Evolutionary conservation across 371 early-diverging fungal species (phyloP).

Genomic region (Fennellomyces sp.): DNA sequence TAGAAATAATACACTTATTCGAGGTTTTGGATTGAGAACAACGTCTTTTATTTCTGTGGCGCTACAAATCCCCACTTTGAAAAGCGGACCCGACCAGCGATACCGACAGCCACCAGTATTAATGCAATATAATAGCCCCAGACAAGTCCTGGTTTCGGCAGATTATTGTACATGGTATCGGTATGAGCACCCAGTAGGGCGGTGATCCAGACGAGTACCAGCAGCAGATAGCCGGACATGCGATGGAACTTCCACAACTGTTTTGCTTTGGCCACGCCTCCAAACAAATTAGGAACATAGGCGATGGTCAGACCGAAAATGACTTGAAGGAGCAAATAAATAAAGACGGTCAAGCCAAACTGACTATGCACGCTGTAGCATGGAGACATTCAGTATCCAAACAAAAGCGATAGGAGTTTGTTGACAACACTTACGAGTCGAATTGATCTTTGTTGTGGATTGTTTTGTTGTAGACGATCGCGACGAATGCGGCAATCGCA

Average conservation of each 20-base stretch:
- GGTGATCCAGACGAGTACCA: slow-evolving; percentile 28
- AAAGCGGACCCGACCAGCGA: slow-evolving; percentile 21
- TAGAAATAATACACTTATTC: too few relatives aligned
- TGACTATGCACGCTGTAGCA: slow-evolving; percentile 28
- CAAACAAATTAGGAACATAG: slow-evolving; percentile 25
- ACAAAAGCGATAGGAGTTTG: background rate
- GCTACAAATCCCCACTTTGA: slow-evolving; percentile 46
- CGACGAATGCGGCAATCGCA: slow-evolving; percentile 22
- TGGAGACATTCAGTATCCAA: background rate
- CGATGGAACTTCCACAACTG: slow-evolving; percentile 38
- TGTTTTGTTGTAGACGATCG: slow-evolving; percentile 34
- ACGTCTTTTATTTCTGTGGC: too few relatives aligned
- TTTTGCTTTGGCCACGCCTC: slow-evolving; percentile 23
- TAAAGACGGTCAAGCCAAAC: slow-evolving; percentile 20
- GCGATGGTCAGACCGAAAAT: slow-evolving; percentile 25
- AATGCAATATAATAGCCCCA: slow-evolving; percentile 44
- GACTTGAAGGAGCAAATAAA: slow-evolving; percentile 21
- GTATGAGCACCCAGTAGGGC: slow-evolving; percentile 45
- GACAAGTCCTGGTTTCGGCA: slow-evolving; percentile 23
- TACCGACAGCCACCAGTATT: slow-evolving; percentile 25
- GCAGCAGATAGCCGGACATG: slow-evolving; percentile 31
- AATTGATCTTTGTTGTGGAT: slow-evolving; percentile 26
- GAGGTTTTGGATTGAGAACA: too few relatives aligned
- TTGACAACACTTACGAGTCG: slow-evolving; percentile 15
- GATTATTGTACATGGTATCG: slow-evolving; percentile 39